Evolutionary conservation across 1,284 basidiomycete species (phyloP), one percentile per base, ranked within the genome.

Genomic region (Marasmius tenuissimus): DNA sequence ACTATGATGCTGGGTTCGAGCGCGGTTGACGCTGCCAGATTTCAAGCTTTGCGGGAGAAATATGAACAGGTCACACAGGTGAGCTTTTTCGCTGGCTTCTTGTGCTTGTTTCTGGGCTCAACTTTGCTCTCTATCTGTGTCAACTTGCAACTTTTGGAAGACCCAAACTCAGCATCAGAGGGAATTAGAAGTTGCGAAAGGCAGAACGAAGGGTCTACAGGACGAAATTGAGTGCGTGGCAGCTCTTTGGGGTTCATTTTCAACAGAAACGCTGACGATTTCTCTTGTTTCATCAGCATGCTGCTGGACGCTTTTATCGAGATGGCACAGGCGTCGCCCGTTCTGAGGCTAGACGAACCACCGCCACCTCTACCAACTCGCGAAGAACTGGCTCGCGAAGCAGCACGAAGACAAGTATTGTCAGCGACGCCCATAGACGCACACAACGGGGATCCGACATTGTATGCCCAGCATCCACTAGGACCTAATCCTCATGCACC

Each of bases 191-290:
- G 61, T 76, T 12, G 81, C 84, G 3, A 80, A 79, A 54, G 70
- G 73, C 45, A 84, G 82, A 66, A 73, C 84, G 27, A 83, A 77
- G 65, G 82, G 80, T 66, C 74, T 87, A 1, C 81, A 86, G 62
- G 81, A 82, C 8, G 85, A 87, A 69, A 85, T 85, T 70, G 82
- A 86, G 85, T 87, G 55, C 61, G 81, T 75, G 33, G 34, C 38
- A 35, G n/a, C 16, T 20, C 37, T 38, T 42, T 42, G 2, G 11
- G 27, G 27, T 6, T n/a, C n/a, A n/a, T 12, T 42, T 42, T 42
- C 40, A 6, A 12, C 3, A n/a, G 12, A n/a, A 12, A 12, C 3
- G 3, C 40, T 42, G n/a, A 42, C 40, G 6, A 42, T n/a, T 42
- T 42, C 6, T 12, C 6, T 3, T 27, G 27, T 27, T n/a, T 42